Percentiles rank a stretch among this genome's conserved stretches.
Conservation (phyloP, 352 stramenopile genomes). For the Globisporangium uncinulatum region DNA sequence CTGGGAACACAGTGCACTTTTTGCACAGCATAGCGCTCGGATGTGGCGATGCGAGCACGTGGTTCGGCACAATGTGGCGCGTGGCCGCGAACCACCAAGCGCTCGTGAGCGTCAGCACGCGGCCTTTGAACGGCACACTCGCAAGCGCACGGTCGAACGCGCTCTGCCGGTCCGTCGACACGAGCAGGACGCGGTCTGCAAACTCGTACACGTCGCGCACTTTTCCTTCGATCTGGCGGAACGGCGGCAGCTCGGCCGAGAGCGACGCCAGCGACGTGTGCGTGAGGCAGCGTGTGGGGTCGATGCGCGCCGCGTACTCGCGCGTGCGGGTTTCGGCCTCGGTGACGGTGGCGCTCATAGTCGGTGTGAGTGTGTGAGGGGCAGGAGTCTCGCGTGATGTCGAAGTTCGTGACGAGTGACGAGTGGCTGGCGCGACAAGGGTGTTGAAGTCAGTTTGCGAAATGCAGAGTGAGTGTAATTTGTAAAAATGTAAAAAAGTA, state of each 20-base stretch:
- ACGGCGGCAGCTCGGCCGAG: constrained; percentile 26
- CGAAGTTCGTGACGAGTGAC: neutral
- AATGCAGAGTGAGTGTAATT: neutral
- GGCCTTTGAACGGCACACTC: constrained; percentile 96
- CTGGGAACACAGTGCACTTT: constrained; percentile 95
- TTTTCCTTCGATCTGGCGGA: constrained; percentile 73
- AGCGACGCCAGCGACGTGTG: constrained; percentile 49
- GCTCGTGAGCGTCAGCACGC: constrained; percentile 95
- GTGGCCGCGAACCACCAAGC: constrained; percentile 96
- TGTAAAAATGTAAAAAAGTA: no score
- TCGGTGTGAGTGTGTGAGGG: neutral
- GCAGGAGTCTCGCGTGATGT: neutral
- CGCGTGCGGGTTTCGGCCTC: constrained; percentile 68
- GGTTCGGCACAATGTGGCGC: constrained; percentile 96
- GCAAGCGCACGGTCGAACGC: constrained; percentile 97
- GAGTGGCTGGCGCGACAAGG: neutral
- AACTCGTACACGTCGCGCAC: constrained; percentile 93
- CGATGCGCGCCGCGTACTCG: constrained; percentile 57
- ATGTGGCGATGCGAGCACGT: constrained; percentile 93
- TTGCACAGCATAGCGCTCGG: constrained; percentile 94
- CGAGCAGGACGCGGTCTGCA: constrained; percentile 87
- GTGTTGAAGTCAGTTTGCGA: neutral
- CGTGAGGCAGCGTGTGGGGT: constrained; percentile 34
- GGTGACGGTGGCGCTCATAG: constrained; percentile 37
- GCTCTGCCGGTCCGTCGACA: constrained; percentile 98